Evolutionary conservation across 805 yeast genomes (phyloP), one percentile per base, ranked within the genome.

Genomic region (Candida hungchunana): DNA sequence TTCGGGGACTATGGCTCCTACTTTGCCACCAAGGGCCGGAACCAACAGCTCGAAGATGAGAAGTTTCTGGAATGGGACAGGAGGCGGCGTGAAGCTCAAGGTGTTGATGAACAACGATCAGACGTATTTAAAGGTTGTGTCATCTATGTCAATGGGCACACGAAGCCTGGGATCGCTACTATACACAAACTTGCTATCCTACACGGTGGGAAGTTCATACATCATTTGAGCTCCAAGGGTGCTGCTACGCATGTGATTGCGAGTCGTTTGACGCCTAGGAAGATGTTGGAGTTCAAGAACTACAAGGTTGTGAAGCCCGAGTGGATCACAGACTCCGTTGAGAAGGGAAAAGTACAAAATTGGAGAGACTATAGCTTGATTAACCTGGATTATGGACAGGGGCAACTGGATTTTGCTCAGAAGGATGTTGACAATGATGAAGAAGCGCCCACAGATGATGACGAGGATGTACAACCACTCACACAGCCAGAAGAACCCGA

Each of bases 61-160:
- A 66, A 67, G 14, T 77, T 62, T 40, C 53, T 69, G 2, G 56
- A 63, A 22, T 77, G 81, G 75, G 72, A 75, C 21, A 45, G 48
- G 18, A 53, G 66, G 29, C 57, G 75, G 14, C 55, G 56, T 12
- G 36, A 48, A 18, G 38, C 44, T 10, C 44, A 37, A 29, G 48
- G 44, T 3, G 34, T 34, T 4, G 35, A 32, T 7, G 33, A 34
- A 0, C 29, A 30, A 17, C 36, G 34, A 4, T 40, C 53, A 1
- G 36, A 29, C 2, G 63, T 89, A 1, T 88, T 90, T 53, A 50
- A 62, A 24, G 76, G 71, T 2, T 84, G 89, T 54, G 59, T 66
- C 1, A 68, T 90, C 5, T 79, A 82, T 56, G 87, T 90, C n/a
- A 89, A 88, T 51, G 98, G 98, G 1, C 77, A 82, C 50, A 90